Evolutionary conservation across 78 protist species (phyloP), one percentile per base, ranked within the genome.

Genomic region (Emiliania huxleyi): DNA sequence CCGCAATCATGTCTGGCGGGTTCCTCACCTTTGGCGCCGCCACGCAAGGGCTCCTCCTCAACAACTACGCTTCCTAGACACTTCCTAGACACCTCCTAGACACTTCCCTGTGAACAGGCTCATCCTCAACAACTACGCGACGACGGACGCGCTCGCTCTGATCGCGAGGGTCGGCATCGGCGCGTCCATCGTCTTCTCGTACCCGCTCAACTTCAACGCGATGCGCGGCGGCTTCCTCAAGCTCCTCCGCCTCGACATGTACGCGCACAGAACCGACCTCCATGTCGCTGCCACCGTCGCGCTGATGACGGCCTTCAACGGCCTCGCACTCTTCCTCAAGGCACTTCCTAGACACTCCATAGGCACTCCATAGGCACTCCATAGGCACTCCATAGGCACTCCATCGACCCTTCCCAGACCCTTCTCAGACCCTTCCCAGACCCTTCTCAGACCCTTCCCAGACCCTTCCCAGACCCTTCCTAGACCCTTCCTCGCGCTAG

Each of bases 31-130:
- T 81, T n/a, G 89, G 89, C 46, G 37, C 19, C 33, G 89, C 89
- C 12, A 5, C 89, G 42, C 46, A 81, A 56, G 89, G 89, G 40
- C 89, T 81, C 55, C n/a, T 73, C 44, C 83, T 73, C 83, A 73
- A 73, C 83, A n/a, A 33, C n/a, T n/a, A 46, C n/a, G n/a, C n/a
- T n/a, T n/a, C n/a, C n/a, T n/a, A n/a, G n/a, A n/a, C n/a, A n/a
- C n/a, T n/a, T n/a, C n/a, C n/a, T n/a, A n/a, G n/a, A n/a, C n/a
- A n/a, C n/a, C n/a, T n/a, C n/a, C n/a, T n/a, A n/a, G n/a, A 46
- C 52, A n/a, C n/a, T n/a, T n/a, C n/a, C n/a, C n/a, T n/a, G n/a
- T n/a, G n/a, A n/a, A n/a, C n/a, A n/a, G n/a, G n/a, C n/a, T n/a
- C n/a, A 75, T 75, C 85, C 85, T 75, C 46, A 75, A 75, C 85